Conservation (phyloP, 345 rosid species). For the Kernera saxatilis region DNA sequence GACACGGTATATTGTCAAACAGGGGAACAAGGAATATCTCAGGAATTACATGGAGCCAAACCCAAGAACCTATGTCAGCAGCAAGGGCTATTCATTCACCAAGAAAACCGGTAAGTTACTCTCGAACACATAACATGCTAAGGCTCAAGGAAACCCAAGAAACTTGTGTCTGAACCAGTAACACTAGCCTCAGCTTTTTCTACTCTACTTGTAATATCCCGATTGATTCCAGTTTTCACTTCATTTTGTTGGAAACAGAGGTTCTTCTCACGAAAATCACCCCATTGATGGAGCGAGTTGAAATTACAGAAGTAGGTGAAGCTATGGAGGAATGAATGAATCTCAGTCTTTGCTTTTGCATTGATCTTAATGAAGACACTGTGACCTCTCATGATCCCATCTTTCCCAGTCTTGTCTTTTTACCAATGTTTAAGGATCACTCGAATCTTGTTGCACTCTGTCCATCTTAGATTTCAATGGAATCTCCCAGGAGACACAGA, state of each 20-base stretch:
- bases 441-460: slow-evolving; percentile 1
- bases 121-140: not conserved
- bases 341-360: not conserved
- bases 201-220: not conserved
- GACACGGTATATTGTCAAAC: slow-evolving; percentile 11
- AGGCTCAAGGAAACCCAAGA: not conserved
- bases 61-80: slow-evolving; percentile 60
- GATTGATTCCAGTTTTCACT: not conserved
- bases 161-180: not conserved
- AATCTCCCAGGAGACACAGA: not conserved
- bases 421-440: slow-evolving; percentile 10
- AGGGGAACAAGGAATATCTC: slow-evolving; percentile 72
- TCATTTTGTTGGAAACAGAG: slow-evolving; percentile 30
- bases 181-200: not conserved
- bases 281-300: slow-evolving; percentile 50
- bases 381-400: too few relatives aligned
- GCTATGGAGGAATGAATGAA: slow-evolving; percentile 66
- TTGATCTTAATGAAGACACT: too few relatives aligned
- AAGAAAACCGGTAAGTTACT: slow-evolving; percentile 50
- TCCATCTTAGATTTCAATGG: not conserved
- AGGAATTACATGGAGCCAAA: slow-evolving; percentile 78
- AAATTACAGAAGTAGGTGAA: slow-evolving; percentile 47
- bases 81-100: slow-evolving; percentile 53
- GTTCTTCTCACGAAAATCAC: slow-evolving; percentile 65
- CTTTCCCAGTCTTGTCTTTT: not conserved